phyloP scores from a whole-genome alignment of 2,329 filamentous ascomycete genomes.

The Penicillium sp. region DNA sequence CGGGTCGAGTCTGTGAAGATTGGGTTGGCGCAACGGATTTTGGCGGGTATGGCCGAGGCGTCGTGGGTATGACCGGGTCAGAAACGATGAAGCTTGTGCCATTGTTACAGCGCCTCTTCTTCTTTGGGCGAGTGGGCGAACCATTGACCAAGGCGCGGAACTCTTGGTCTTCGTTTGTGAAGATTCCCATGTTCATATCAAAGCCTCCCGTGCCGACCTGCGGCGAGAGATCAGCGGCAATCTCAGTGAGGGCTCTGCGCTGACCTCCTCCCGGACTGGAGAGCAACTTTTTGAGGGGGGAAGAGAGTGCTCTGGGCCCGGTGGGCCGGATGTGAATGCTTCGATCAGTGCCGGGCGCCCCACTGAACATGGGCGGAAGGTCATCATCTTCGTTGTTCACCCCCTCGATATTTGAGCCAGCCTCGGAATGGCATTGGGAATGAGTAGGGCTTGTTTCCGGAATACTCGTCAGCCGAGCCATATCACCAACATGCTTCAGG shows the following conservation, averaged over 20 bases:
- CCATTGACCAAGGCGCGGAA: slow-evolving; percentile 38
- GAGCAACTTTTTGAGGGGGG: slow-evolving; percentile 33
- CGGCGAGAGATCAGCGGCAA: slow-evolving; percentile 46
- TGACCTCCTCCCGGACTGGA: slow-evolving; percentile 43
- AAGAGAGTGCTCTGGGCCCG: slow-evolving; percentile 23
- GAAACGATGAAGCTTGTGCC: slow-evolving; percentile 32
- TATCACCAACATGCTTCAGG: slow-evolving; percentile 24
- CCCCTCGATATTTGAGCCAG: slow-evolving; percentile 25
- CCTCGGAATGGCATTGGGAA: slow-evolving; percentile 25
- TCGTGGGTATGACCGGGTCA: slow-evolving; percentile 31
- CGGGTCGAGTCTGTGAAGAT: slow-evolving; percentile 13
- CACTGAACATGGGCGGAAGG: slow-evolving; percentile 34
- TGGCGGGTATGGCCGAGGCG: slow-evolving; percentile 23
- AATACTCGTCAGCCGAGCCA: slow-evolving; percentile 35
- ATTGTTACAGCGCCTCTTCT: slow-evolving; percentile 39
- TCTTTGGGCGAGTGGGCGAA: slow-evolving; percentile 36
- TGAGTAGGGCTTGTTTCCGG: slow-evolving; percentile 41
- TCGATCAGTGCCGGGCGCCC: slow-evolving; percentile 16
- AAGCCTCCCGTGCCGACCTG: slow-evolving; percentile 32
- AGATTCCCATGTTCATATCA: slow-evolving; percentile 39
- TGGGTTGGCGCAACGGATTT: slow-evolving; percentile 18
- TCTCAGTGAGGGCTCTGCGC: slow-evolving; percentile 42
- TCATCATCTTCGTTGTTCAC: slow-evolving; percentile 40
- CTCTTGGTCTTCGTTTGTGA: slow-evolving; percentile 43
- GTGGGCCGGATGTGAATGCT: slow-evolving; percentile 21